phyloP scores from a whole-genome alignment of 2,329 filamentous ascomycete genomes.

The Alternaria atra region DNA sequence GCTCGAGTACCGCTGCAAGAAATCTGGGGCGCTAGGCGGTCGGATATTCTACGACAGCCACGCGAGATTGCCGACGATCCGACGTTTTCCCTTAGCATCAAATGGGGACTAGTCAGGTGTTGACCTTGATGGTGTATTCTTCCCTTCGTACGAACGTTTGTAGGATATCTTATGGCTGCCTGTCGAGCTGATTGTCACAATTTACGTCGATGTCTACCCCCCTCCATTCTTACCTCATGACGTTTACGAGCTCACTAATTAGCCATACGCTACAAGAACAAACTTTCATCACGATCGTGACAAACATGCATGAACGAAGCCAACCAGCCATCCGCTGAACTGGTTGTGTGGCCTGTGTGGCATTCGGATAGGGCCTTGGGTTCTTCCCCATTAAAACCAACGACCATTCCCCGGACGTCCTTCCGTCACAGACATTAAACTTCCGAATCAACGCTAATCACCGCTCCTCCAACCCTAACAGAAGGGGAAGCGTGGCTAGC shows the following conservation, averaged over 20 bases:
- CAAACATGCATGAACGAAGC: slow-evolving; percentile 15
- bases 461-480: neutral
- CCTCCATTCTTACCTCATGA: neutral
- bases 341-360: neutral
- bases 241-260: neutral
- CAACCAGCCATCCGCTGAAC: slow-evolving; percentile 7
- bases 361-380: slow-evolving; percentile 9
- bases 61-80: neutral
- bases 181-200: neutral
- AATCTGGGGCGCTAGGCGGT: neutral
- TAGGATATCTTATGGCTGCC: neutral
- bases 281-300: neutral
- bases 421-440: neutral
- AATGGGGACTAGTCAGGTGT: neutral
- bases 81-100: neutral
- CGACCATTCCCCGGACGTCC: neutral
- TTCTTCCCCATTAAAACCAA: neutral
- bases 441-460: neutral
- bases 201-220: neutral
- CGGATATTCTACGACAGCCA: neutral
- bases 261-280: neutral
- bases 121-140: neutral
- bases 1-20: neutral
- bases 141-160: neutral
- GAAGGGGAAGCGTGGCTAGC: neutral